Conservation (phyloP, 768 basidiomycete species). For the Hemileccinum impolitum region DNA sequence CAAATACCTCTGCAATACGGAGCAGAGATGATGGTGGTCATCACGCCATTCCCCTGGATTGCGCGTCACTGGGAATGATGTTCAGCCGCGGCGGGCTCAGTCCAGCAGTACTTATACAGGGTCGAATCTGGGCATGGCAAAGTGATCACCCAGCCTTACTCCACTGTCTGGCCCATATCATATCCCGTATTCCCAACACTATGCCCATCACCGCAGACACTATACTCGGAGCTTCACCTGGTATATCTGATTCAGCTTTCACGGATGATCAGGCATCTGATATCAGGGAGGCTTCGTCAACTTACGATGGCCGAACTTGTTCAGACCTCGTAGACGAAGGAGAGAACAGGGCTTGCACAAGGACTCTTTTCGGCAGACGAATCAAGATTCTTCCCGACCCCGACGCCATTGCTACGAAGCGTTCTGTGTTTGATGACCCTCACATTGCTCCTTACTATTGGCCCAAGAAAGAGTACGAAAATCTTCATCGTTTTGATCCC, state of each 20-base stretch:
- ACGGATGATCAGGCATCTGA: not conserved
- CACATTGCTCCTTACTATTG: slow-evolving; percentile 39
- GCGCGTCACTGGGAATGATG: not conserved
- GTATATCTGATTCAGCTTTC: not conserved
- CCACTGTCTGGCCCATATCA: not conserved
- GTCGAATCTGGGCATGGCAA: not conserved
- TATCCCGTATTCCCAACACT: not conserved
- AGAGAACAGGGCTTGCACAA: slow-evolving; percentile 1
- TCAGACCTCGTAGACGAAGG: slow-evolving; percentile 11
- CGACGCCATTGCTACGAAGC: slow-evolving; percentile 44
- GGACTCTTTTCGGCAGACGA: slow-evolving; percentile 4
- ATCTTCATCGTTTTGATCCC: slow-evolving; percentile 54
- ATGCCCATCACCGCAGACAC: not conserved
- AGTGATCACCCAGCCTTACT: not conserved
- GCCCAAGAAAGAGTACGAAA: slow-evolving; percentile 53
- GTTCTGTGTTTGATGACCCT: slow-evolving; percentile 53
- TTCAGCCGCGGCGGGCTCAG: not conserved
- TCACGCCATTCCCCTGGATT: not conserved
- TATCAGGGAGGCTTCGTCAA: not conserved
- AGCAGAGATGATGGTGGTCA: not conserved
- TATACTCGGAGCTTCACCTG: not conserved
- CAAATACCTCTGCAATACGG: not conserved
- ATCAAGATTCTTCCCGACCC: slow-evolving; percentile 12
- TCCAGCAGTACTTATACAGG: not conserved
- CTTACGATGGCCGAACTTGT: not conserved